phyloP scores from a whole-genome alignment of 306 rosid species.

The Dicorynia guianensis region DNA sequence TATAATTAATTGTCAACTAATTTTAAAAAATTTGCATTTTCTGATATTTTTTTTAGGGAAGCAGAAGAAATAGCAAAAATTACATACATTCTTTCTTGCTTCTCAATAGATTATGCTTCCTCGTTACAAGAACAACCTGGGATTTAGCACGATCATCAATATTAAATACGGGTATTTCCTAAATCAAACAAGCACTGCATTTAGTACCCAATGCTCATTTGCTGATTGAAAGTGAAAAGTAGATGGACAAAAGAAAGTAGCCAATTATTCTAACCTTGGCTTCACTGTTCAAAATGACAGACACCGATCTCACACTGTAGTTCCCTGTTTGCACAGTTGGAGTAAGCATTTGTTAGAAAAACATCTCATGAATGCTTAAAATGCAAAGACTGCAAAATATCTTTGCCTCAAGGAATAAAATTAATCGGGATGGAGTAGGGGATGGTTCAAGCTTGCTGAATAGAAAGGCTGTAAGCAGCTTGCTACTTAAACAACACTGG shows the following conservation, averaged over 20 bases:
- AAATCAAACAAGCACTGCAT: neutral
- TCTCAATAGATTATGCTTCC: conserved; percentile 68
- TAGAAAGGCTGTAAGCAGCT: neutral
- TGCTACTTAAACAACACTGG: neutral
- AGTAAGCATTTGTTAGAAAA: conserved; percentile 14
- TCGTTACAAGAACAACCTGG: conserved; percentile 77
- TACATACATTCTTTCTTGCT: conserved; percentile 77
- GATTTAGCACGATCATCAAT: conserved; percentile 30
- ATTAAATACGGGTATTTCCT: neutral
- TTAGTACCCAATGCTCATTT: neutral
- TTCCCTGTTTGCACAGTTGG: conserved; percentile 64
- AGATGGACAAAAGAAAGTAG: neutral
- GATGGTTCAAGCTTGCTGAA: neutral
- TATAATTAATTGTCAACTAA: too few relatives aligned
- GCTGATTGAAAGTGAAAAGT: neutral
- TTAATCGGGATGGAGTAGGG: neutral
- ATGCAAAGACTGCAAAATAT: too few relatives aligned
- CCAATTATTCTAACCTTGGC: conserved; percentile 62
- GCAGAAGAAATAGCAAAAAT: neutral
- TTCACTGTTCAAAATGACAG: conserved; percentile 63
- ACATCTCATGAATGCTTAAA: neutral
- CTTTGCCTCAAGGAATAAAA: too few relatives aligned
- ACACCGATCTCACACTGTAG: conserved; percentile 65
- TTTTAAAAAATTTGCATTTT: neutral
- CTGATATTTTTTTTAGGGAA: neutral